A percentile compares a stretch with the other conserved stretches of the same genome.
Evolutionary conservation across 108 stramenopile species (phyloP).

Genomic region (Nitzschia sp.): DNA sequence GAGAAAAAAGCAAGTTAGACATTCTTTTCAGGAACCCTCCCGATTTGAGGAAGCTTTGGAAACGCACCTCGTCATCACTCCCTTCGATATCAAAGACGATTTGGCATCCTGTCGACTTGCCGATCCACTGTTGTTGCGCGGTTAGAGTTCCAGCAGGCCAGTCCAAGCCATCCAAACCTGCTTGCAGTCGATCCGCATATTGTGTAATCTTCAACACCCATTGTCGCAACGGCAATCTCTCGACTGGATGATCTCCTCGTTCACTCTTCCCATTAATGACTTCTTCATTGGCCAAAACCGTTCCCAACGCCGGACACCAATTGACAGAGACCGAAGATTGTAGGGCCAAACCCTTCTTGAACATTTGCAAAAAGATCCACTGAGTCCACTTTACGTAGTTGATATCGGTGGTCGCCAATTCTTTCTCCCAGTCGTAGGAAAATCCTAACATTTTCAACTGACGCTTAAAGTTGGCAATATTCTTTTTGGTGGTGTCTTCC

Average conservation of each 20-base stretch:
- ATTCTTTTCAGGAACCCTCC: background rate
- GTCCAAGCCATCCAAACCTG: slow-evolving; percentile 86
- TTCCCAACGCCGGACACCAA: slow-evolving; percentile 97
- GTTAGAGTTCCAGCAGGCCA: slow-evolving; percentile 95
- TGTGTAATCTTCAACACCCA: slow-evolving; percentile 98
- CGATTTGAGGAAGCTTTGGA: background rate
- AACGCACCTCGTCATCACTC: slow-evolving; percentile 46
- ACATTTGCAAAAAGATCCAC: slow-evolving; percentile 96
- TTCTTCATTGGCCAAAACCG: slow-evolving; percentile 99
- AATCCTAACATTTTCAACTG: slow-evolving; percentile 96
- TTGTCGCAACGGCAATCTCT: slow-evolving; percentile 88
- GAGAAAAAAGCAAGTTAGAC: background rate
- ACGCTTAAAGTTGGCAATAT: slow-evolving; percentile 95
- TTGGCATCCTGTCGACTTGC: slow-evolving; percentile 82
- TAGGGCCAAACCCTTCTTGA: slow-evolving; percentile 85
- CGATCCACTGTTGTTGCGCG: slow-evolving; percentile 97
- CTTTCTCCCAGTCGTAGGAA: slow-evolving; percentile 97
- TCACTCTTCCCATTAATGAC: slow-evolving; percentile 96
- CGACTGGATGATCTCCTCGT: slow-evolving; percentile 93
- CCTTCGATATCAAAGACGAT: slow-evolving; percentile 82
- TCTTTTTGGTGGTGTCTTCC: slow-evolving; percentile 87
- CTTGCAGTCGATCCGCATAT: slow-evolving; percentile 94
- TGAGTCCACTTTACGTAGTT: slow-evolving; percentile 98
- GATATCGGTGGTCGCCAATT: slow-evolving; percentile 94
- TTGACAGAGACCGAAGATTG: slow-evolving; percentile 92